Conservation (phyloP, 805 yeast genomes). For the Blastobotrys peoriensis region DNA sequence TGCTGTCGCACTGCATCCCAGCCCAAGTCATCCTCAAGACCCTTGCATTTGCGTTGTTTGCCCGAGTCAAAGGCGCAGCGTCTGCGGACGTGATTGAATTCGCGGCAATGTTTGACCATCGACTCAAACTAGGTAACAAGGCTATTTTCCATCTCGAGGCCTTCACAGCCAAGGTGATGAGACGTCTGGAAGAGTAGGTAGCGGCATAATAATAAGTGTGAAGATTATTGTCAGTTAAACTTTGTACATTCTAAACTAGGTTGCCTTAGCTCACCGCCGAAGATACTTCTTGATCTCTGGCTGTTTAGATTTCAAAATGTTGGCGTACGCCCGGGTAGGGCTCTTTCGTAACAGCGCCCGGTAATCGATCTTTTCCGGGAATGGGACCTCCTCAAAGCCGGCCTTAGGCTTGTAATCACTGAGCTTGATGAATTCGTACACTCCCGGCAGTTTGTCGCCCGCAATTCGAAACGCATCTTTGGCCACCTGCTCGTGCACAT, state of each 20-base stretch:
- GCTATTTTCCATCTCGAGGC: slow-evolving; percentile 95
- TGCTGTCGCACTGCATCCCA: slow-evolving; percentile 91
- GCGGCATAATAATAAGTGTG: too few relatives aligned
- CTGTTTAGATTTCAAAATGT: slow-evolving; percentile 44
- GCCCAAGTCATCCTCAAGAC: slow-evolving; percentile 71
- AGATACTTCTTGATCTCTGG: slow-evolving; percentile 54
- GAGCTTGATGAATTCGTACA: slow-evolving; percentile 72
- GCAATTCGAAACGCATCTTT: slow-evolving; percentile 86
- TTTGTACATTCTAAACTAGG: too few relatives aligned
- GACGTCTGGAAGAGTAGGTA: slow-evolving; percentile 48
- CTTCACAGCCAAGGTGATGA: slow-evolving; percentile 84
- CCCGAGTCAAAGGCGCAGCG: slow-evolving; percentile 22
- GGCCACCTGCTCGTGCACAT: slow-evolving; percentile 83
- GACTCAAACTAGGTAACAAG: slow-evolving; percentile 79
- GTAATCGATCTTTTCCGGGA: slow-evolving; percentile 45
- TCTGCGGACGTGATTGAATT: slow-evolving; percentile 40
- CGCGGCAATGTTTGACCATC: slow-evolving; percentile 70
- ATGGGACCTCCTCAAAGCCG: slow-evolving; percentile 52
- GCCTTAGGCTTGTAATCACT: slow-evolving; percentile 58
- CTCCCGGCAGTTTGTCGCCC: slow-evolving; percentile 86
- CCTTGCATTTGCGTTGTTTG: slow-evolving; percentile 35
- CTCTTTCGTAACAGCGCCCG: slow-evolving; percentile 46
- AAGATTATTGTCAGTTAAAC: too few relatives aligned
- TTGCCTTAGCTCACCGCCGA: slow-evolving; percentile 58
- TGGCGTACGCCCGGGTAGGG: slow-evolving; percentile 63